Conservation (phyloP, 306 rosid genomes). For the Glycine soja region DNA sequence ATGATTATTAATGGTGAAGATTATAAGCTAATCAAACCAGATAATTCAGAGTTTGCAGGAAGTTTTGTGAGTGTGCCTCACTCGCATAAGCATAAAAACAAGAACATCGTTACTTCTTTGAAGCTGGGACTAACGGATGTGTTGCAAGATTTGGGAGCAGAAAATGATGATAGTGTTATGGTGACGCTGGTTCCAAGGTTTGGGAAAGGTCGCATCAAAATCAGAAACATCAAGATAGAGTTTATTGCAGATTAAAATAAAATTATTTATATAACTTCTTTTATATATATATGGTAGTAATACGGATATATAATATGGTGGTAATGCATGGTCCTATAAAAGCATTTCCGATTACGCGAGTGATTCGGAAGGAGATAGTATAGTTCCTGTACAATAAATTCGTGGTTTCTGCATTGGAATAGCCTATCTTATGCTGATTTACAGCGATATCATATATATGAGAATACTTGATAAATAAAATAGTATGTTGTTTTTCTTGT, state of each 20-base stretch:
- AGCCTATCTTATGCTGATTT: too few relatives aligned
- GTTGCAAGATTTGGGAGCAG: conserved; percentile 82
- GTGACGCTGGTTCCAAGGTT: conserved; percentile 78
- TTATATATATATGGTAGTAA: too few relatives aligned
- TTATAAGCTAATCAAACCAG: conserved; percentile 51
- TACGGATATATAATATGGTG: too few relatives aligned
- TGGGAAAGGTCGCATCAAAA: conserved; percentile 59
- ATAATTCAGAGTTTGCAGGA: conserved; percentile 78
- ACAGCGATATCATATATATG: too few relatives aligned
- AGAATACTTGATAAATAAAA: too few relatives aligned
- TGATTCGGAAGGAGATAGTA: too few relatives aligned
- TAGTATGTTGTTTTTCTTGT: too few relatives aligned
- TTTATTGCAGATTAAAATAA: conserved; percentile 35
- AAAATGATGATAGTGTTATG: conserved; percentile 67
- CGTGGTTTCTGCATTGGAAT: too few relatives aligned
- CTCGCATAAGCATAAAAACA: conserved; percentile 51
- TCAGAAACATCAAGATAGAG: conserved; percentile 64
- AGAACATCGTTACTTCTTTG: conserved; percentile 49
- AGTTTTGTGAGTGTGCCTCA: conserved; percentile 87
- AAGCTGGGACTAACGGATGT: conserved; percentile 68
- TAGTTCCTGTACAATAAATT: too few relatives aligned
- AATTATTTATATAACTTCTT: too few relatives aligned
- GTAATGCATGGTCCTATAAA: too few relatives aligned
- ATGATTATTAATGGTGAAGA: conserved; percentile 79
- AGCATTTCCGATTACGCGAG: too few relatives aligned